Conservation (phyloP, 31 red algal genomes). For the Asparagopsis taxiformis region DNA sequence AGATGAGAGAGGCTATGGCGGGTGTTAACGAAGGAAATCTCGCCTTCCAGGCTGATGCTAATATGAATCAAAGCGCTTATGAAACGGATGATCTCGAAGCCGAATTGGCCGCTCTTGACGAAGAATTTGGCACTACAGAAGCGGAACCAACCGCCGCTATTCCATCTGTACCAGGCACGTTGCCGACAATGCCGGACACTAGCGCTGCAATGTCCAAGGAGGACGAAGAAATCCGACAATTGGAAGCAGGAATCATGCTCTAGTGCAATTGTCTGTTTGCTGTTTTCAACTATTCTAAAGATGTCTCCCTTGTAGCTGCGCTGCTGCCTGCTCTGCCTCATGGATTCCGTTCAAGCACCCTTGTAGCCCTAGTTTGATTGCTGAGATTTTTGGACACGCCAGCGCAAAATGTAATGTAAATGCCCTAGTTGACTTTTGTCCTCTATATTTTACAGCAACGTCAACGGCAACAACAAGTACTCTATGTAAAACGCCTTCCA, state of each 20-base stretch:
- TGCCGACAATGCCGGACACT: neutral
- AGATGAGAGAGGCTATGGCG: constrained; percentile 16
- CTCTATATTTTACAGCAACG: constrained; percentile 27
- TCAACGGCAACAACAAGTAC: constrained; percentile 75
- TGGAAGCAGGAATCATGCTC: constrained; percentile 28
- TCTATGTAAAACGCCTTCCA: constrained; percentile 88
- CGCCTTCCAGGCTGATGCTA: constrained; percentile 37
- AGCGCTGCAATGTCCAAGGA: neutral
- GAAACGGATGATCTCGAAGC: constrained; percentile 23
- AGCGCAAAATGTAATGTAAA: no score
- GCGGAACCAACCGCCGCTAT: constrained; percentile 6
- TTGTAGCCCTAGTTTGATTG: no score
- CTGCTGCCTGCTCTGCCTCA: no score
- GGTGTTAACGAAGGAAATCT: constrained; percentile 25
- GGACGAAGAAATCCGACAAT: constrained; percentile 52
- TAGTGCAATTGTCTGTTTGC: neutral
- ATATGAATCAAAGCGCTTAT: constrained; percentile 10
- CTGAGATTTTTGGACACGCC: no score
- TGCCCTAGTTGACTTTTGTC: no score
- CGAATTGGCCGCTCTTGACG: constrained; percentile 21
- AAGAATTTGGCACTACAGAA: constrained; percentile 3
- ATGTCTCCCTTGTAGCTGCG: no score
- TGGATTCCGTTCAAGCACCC: no score
- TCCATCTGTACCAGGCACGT: constrained; percentile 20
- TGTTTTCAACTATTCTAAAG: neutral